Evolutionary conservation across 345 rosid species (phyloP), one percentile per base, ranked within the genome.

Genomic region (Corymbia maculata): DNA sequence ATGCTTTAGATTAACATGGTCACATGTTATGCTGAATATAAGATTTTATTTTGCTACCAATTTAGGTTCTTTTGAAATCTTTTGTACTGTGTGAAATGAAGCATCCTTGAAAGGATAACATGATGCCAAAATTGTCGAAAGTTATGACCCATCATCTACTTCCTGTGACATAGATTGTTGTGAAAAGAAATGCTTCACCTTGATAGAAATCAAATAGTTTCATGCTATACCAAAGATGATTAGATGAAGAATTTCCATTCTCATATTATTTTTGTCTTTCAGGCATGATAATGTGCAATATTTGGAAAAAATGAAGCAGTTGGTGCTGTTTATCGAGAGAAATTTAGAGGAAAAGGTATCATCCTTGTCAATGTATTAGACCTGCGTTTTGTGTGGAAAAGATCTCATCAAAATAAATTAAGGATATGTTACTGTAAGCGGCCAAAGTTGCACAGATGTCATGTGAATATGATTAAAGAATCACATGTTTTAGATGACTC

Each of bases 201-300:
- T 21, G 45, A 75, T 75, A 75, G 12, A 42, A 42, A 75, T 51
- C 87, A 88, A 64, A 42, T 86, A 14, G 36, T 17, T 47, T 57
- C 52, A 32, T 79, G 45, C 80, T 52, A 17, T 42, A 85, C 36
- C 19, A 59, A 30, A 85, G 44, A 44, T 32, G 45, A 86, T 51
- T 90, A 42, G 84, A 75, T 75, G 0, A 9, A 68, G 11, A 32
- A 68, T 89, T 53, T 53, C 90, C 79, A 89, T 86, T 87, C 53
- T 91, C 84, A 70, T 88, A 64, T 55, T 90, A 75, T 87, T 79
- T 85, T 92, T 86, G 32, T 93, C 88, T 92, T 88, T 87, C 97
- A 98, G 99, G 97, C 99, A 98, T 91, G 98, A 98, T 91, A 93
- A 95, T 91, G 94, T 95, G 91, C 96, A 98, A 88, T 92, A 89